Base-by-base conservation (phyloP, 2,329 filamentous ascomycete genomes). In the Botrytis hyacinthi region DNA sequence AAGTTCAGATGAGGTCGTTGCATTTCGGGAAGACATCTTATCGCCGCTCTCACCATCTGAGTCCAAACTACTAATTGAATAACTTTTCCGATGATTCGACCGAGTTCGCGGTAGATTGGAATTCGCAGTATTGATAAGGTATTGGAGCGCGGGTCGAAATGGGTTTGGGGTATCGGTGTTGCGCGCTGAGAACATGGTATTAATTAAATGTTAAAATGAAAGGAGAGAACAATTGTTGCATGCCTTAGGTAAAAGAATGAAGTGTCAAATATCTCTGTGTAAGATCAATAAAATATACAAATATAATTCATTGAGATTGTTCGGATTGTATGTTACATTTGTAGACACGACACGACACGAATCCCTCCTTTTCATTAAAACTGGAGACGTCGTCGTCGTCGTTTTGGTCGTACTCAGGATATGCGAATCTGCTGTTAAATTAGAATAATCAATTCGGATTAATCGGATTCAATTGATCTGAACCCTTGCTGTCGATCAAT, bases 81-180 rank as follows among this genome's bases (percentile, higher is more conserved):
- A 76, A 70, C 72, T 77, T 65, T 77, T 75, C 14, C 76, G 76
- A 44, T 78, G 76, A 42, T 75, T 74, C 20, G 70, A 66, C 14
- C 46, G 60, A 35, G 77, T 75, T 65, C 68, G 76, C 54, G 77
- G 72, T 48, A 68, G 72, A 37, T 59, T 68, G n/a, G 76, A 75
- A 60, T 72, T 72, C 26, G 62, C 29, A 10, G n/a, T 61, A 18
- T 72, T 51, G 20, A 80, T 74, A 71, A 84, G 82, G 70, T 83
- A 82, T 63, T 82, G 79, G 29, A 83, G 76, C 29, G 82, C 81
- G 9, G 82, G 82, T 73, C 81, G 80, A 76, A 83, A 83, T 57
- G 80, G 79, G 77, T 80, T 80, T 18, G 71, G 71, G 9, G 76
- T 75, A 67, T 80, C 78, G 59, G 77, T 80, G 61, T 80, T 78